Conservation (phyloP, 495 filamentous ascomycete species). For the Penicillium pancosmium region DNA sequence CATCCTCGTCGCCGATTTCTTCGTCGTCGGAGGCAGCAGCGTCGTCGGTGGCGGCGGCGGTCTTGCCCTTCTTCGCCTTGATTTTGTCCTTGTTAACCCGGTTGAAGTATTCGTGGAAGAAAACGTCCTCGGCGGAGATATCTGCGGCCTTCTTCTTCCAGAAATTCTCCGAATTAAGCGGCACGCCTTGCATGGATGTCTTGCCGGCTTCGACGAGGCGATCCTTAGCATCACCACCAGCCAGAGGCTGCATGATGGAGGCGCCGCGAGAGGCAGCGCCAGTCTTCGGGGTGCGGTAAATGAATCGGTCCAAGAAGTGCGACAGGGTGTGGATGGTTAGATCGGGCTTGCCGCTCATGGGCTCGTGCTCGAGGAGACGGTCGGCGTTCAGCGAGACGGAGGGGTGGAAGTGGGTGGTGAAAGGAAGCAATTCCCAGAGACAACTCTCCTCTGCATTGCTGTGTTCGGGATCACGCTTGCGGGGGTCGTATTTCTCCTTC, state of each 20-base stretch:
- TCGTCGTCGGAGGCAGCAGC: constrained; percentile 30
- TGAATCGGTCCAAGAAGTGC: constrained; percentile 95
- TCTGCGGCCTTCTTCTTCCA: constrained; percentile 88
- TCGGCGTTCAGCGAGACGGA: constrained; percentile 88
- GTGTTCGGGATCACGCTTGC: constrained; percentile 88
- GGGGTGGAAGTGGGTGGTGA: constrained; percentile 84
- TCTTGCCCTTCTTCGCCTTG: constrained; percentile 59
- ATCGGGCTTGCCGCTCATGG: constrained; percentile 84
- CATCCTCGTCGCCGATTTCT: constrained; percentile 54
- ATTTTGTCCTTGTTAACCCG: constrained; percentile 73
- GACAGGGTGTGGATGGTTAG: constrained; percentile 83
- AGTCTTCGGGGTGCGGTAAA: constrained; percentile 87
- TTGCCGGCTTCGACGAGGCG: constrained; percentile 66
- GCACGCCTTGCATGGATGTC: constrained; percentile 39
- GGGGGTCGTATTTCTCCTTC: constrained; percentile 68
- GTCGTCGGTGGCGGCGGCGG: constrained; percentile 29
- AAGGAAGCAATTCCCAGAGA: constrained; percentile 88
- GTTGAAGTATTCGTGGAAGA: constrained; percentile 97
- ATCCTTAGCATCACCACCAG: constrained; percentile 62
- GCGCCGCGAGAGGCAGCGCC: constrained; percentile 62
- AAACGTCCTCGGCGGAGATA: constrained; percentile 86
- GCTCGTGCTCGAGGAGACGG: constrained; percentile 64
- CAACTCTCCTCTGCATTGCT: constrained; percentile 88
- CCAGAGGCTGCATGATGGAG: constrained; percentile 95
- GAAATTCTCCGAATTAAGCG: constrained; percentile 86